A percentile compares a stretch with the other conserved stretches of the same genome.
phyloP scores from a whole-genome alignment of 805 yeast genomes.

The Kurtzmaniella cleridarum region DNA sequence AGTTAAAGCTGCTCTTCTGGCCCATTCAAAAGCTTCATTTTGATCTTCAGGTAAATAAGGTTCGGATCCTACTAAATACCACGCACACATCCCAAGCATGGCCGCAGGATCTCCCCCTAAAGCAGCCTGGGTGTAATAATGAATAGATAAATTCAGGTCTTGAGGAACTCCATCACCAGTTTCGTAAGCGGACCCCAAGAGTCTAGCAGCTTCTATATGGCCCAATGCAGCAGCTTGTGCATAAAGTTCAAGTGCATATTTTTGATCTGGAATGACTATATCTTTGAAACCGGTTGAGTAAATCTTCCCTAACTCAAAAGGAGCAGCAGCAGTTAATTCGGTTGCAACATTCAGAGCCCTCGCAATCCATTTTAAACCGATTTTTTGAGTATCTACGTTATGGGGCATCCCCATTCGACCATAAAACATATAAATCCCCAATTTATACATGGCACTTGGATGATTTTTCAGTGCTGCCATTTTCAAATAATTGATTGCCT shows the following conservation, averaged over 20 bases:
- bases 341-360: constrained; percentile 83
- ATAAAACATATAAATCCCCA: constrained; percentile 82
- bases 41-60: constrained; percentile 76
- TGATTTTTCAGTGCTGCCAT: constrained; percentile 89
- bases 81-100: constrained; percentile 92
- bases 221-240: constrained; percentile 87
- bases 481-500: constrained; percentile 75
- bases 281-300: constrained; percentile 82
- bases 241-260: constrained; percentile 80
- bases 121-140: constrained; percentile 90
- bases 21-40: constrained; percentile 92
- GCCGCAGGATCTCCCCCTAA: constrained; percentile 80
- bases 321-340: constrained; percentile 86
- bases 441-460: constrained; percentile 93
- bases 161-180: constrained; percentile 69
- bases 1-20: constrained; percentile 72
- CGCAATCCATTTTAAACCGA: constrained; percentile 89
- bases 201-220: constrained; percentile 71
- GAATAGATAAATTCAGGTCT: constrained; percentile 80
- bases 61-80: constrained; percentile 91
- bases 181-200: constrained; percentile 82
- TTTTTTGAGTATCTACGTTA: constrained; percentile 65
- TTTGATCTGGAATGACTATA: constrained; percentile 74
- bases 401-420: constrained; percentile 76
- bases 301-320: constrained; percentile 84